Evolutionary conservation across 2,329 filamentous ascomycete genomes (phyloP).

Genomic region (Colletotrichum liaoningense): DNA sequence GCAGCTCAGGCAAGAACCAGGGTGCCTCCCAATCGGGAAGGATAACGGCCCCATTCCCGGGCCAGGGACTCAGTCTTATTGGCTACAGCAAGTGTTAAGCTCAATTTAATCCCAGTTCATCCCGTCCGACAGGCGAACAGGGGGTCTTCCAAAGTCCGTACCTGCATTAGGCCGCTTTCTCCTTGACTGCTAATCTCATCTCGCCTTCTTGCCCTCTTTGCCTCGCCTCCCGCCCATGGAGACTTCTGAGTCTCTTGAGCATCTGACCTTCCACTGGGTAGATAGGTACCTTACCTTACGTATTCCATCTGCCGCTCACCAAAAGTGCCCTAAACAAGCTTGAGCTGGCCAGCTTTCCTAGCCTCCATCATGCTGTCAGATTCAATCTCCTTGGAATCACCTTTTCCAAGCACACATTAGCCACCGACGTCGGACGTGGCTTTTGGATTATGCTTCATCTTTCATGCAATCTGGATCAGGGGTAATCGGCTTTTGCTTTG

Average conservation of each 20-base stretch:
- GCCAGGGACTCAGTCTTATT: not conserved
- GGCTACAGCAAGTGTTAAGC: slow-evolving; percentile 14
- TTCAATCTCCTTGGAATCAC: not conserved
- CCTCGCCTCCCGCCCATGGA: not conserved
- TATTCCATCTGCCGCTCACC: not conserved
- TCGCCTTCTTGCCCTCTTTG: not conserved
- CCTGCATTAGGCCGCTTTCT: slow-evolving; percentile 23
- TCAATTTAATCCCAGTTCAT: slow-evolving; percentile 7
- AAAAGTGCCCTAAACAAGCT: not conserved
- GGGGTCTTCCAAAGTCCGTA: not conserved
- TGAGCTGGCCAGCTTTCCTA: not conserved
- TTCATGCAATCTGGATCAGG: slow-evolving; percentile 7
- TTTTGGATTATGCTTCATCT: not conserved
- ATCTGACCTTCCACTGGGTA: not conserved
- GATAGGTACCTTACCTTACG: too few species aligned
- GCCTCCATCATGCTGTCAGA: not conserved
- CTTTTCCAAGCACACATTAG: not conserved
- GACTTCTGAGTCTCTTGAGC: not conserved
- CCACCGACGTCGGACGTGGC: not conserved
- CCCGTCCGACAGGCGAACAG: slow-evolving; percentile 8
- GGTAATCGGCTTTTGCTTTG: not conserved
- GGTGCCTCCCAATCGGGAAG: slow-evolving; percentile 10
- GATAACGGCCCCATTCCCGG: not conserved
- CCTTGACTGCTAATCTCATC: not conserved
- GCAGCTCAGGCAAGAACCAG: not conserved